Conservation (phyloP, 192 early-diverging fungal species). For the Backusella luteola region DNA sequence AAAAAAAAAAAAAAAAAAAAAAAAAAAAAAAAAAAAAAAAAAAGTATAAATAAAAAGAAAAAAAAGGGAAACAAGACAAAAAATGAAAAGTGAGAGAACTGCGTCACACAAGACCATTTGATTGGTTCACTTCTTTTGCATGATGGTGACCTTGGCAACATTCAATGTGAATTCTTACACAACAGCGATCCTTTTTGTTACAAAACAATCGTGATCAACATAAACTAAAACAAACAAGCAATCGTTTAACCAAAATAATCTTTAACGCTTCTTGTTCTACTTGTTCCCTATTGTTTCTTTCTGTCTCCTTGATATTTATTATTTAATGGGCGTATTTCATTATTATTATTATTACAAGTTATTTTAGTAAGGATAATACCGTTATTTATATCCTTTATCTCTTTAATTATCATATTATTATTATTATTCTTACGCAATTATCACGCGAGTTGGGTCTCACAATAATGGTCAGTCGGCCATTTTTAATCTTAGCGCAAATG, state of each 20-base stretch:
- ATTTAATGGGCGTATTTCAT: not conserved
- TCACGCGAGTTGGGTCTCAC: not conserved
- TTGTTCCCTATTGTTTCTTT: not conserved
- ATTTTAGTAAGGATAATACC: not conserved
- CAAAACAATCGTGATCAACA: not conserved
- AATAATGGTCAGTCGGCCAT: not conserved
- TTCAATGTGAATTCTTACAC: constrained; percentile 5
- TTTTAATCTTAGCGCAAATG: not conserved
- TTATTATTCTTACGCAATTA: not conserved
- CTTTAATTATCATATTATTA: too few species aligned
- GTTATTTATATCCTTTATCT: not conserved
- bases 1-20: constrained; percentile 10
- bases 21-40: constrained; percentile 7
- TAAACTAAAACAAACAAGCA: not conserved
- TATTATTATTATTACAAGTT: not conserved
- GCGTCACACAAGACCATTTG: constrained; percentile 21
- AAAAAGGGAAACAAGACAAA: not conserved
- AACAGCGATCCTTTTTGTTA: constrained; percentile 5
- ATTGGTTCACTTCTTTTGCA: constrained; percentile 13
- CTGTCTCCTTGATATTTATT: not conserved
- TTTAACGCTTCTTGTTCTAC: not conserved
- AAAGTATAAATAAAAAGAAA: not conserved
- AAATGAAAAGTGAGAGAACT: constrained; percentile 7
- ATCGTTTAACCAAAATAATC: not conserved
- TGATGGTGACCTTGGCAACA: not conserved